phyloP scores from a whole-genome alignment of 768 basidiomycete genomes.

The Rhizopogon vinicolor region DNA sequence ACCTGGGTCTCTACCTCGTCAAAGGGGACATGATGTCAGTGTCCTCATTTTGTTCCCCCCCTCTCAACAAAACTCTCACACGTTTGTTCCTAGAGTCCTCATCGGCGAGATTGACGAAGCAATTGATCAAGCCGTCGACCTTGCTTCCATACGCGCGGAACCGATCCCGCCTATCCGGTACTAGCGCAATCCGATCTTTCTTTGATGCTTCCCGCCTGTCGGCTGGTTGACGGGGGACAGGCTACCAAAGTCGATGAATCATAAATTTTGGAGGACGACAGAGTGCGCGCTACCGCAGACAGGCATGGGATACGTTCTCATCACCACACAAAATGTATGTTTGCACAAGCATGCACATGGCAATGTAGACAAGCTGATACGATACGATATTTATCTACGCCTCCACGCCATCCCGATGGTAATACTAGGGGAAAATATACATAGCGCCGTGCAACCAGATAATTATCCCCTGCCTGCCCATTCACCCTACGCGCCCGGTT shows the following conservation, averaged over 20 bases:
- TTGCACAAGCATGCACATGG: not conserved
- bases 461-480: not conserved
- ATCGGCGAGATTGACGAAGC: slow-evolving; percentile 86
- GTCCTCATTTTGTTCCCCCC: not conserved
- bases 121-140: slow-evolving; percentile 70
- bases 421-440: not conserved
- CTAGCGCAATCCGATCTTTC: slow-evolving; percentile 25
- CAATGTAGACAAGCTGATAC: not conserved
- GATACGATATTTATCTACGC: not conserved
- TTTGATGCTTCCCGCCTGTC: not conserved
- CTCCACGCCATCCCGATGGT: no score
- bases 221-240: not conserved
- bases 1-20: slow-evolving; percentile 92
- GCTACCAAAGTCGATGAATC: not conserved
- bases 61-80: not conserved
- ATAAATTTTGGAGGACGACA: no score
- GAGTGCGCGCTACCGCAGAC: not conserved
- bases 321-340: not conserved
- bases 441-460: not conserved
- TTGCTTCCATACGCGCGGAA: slow-evolving; percentile 79
- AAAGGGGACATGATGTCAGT: slow-evolving; percentile 98
- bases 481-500: not conserved
- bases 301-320: not conserved
- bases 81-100: slow-evolving; percentile 44
- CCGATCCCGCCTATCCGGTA: slow-evolving; percentile 82